Conservation (phyloP, 1,139 yeast species). For the Debaryomyces nepalensis region DNA sequence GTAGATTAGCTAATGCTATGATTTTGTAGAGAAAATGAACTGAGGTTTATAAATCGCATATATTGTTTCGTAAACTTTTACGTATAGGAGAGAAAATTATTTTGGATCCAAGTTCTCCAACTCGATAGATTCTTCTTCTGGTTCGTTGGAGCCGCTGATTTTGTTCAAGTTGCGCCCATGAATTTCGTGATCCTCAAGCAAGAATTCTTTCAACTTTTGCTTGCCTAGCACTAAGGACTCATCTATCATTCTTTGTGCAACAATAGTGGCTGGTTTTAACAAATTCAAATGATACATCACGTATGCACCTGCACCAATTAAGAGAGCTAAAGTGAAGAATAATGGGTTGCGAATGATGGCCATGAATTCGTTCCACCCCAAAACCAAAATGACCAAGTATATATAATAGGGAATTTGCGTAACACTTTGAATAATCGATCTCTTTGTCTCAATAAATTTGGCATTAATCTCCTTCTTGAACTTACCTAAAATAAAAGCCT, state of each 20-base stretch:
- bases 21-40: too few species aligned
- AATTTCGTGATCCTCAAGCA: constrained; percentile 39
- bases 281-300: constrained; percentile 72
- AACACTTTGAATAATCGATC: constrained; percentile 69
- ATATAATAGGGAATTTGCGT: constrained; percentile 86
- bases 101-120: constrained; percentile 15
- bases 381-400: constrained; percentile 67
- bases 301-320: constrained; percentile 64
- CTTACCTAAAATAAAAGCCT: constrained; percentile 57
- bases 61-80: too few species aligned
- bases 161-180: constrained; percentile 33
- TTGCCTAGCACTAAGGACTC: constrained; percentile 63
- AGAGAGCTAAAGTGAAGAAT: constrained; percentile 61
- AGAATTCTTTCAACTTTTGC: constrained; percentile 57
- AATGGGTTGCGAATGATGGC: constrained; percentile 84
- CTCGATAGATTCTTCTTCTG: constrained; percentile 16
- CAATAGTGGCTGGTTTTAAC: constrained; percentile 73
- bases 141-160: constrained; percentile 17
- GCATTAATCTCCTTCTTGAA: constrained; percentile 83
- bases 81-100: constrained; percentile 1
- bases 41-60: too few species aligned
- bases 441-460: constrained; percentile 80
- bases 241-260: constrained; percentile 58
- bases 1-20: too few species aligned
- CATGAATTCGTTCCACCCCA: constrained; percentile 97